phyloP scores from a whole-genome alignment of 2,329 filamentous ascomycete genomes.

The Coniella vitis region DNA sequence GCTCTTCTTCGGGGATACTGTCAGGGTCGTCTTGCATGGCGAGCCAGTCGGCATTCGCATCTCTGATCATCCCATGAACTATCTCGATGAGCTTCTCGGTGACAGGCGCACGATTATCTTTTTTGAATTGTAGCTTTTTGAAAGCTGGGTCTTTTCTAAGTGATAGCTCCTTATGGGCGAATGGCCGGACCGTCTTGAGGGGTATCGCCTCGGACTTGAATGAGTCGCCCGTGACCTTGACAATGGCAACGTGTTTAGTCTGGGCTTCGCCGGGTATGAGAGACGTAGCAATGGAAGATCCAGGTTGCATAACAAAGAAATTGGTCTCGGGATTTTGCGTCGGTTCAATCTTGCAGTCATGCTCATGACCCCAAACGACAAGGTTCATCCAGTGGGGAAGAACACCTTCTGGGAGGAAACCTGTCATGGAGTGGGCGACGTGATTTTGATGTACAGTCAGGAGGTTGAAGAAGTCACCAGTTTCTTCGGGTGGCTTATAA shows the following conservation, averaged over 20 bases:
- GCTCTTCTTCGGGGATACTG: slow-evolving; percentile 49
- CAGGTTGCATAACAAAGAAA: slow-evolving; percentile 95
- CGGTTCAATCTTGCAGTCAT: slow-evolving; percentile 90
- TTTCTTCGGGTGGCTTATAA: slow-evolving; percentile 74
- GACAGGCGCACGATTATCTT: slow-evolving; percentile 76
- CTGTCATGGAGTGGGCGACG: slow-evolving; percentile 81
- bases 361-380: slow-evolving; percentile 91
- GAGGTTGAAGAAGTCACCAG: slow-evolving; percentile 90
- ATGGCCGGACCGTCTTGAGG: slow-evolving; percentile 83
- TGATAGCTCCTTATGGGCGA: slow-evolving; percentile 77
- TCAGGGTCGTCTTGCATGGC: slow-evolving; percentile 63
- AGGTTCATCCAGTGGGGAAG: slow-evolving; percentile 87
- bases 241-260: slow-evolving; percentile 80
- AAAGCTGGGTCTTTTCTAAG: slow-evolving; percentile 71
- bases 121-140: slow-evolving; percentile 68
- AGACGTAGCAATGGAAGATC: slow-evolving; percentile 92
- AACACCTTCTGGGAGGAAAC: slow-evolving; percentile 91
- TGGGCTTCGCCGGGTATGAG: slow-evolving; percentile 84
- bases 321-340: slow-evolving; percentile 75
- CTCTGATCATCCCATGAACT: slow-evolving; percentile 79
- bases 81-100: slow-evolving; percentile 69
- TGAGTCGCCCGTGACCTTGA: slow-evolving; percentile 75
- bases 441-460: slow-evolving; percentile 96
- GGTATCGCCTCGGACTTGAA: slow-evolving; percentile 76
- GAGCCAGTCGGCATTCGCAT: slow-evolving; percentile 77